Evolutionary conservation across 2,329 filamentous ascomycete genomes (phyloP).

Genomic region (Pyrenochaeta sp.): DNA sequence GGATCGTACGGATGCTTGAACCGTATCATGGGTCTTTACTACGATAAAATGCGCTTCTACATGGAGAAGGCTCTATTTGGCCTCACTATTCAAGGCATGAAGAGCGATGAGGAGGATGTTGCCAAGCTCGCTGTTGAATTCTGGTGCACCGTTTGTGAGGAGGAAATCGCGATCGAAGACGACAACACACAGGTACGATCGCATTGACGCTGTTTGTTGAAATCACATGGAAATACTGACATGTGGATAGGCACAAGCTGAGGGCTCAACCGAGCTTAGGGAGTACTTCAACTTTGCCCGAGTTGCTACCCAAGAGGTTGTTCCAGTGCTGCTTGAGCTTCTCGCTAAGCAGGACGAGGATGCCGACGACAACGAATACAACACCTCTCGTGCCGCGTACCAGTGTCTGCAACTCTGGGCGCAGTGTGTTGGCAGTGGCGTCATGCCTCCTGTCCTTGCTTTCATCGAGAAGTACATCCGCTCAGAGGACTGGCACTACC

Average conservation of each 20-base stretch:
- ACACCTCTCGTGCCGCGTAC: constrained; percentile 92
- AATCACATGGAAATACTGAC: not conserved
- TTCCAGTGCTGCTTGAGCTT: constrained; percentile 86
- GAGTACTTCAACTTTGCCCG: constrained; percentile 96
- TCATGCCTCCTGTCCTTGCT: constrained; percentile 84
- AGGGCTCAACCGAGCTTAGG: constrained; percentile 83
- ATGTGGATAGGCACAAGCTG: constrained; percentile 61
- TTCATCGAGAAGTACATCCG: constrained; percentile 94
- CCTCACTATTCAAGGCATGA: constrained; percentile 97
- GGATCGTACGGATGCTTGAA: constrained; percentile 97
- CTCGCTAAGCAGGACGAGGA: constrained; percentile 98
- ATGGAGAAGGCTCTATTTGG: constrained; percentile 99
- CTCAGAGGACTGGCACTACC: constrained; percentile 90
- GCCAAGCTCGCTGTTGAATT: constrained; percentile 98
- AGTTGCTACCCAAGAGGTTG: constrained; percentile 91
- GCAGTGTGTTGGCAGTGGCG: constrained; percentile 83
- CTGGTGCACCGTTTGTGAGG: constrained; percentile 99
- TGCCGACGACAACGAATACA: constrained; percentile 96
- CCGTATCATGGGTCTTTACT: constrained; percentile 98
- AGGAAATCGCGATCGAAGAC: constrained; percentile 97
- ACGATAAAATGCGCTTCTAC: constrained; percentile 99
- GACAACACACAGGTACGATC: constrained; percentile 79
- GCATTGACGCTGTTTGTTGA: not conserved
- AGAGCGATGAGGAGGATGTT: constrained; percentile 96
- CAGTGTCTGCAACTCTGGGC: constrained; percentile 96